Base-by-base conservation (phyloP, 768 basidiomycete genomes). In the Russula emetica region DNA sequence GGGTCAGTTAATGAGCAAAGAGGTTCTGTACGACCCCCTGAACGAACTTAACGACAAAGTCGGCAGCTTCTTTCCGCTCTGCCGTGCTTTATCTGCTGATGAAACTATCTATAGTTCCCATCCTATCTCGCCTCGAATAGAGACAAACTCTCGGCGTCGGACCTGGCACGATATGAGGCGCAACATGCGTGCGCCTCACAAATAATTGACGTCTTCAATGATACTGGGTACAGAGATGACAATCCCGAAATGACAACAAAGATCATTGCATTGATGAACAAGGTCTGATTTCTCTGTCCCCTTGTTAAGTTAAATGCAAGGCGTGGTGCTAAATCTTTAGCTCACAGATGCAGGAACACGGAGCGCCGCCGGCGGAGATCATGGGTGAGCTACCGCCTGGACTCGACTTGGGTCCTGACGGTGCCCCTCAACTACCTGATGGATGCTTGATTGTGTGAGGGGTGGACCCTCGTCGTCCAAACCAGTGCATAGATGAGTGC, bases 301-400 rank as follows among this genome's bases (percentile, higher is more conserved):
- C 18, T 7, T 51, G 11, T 40, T 40, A 40, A 18, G 16, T 40
- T n/a, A 22, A 47, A 24, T 38, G 18, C 20, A 24, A 36, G 6
- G 4, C 30, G 18, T 47, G 10, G 18, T 14, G 36, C 30, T 57
- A 54, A 30, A 60, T 20, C 7, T 63, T 44, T 47, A 32, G 8
- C 52, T 32, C 36, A n/a, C 66, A 92, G 89, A 85, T 94, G 81
- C 92, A 94, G 79, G 76, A 78, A 3, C 80, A 84, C 60, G 92
- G 92, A 7, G 82, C 87, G 4, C 92, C 91, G 0, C 92, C 92
- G 2, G 71, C 82, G 22, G 90, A 91, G 69, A 81, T 94, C 55
- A 92, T 94, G 88, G 92, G 91, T 1, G 82, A 85, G 0, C 77
- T 94, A 54, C 92, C 92, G 0, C 82, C 88, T 2, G 90, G 88